Evolutionary conservation across 345 rosid genomes (phyloP).

Genomic region (Citrus trifoliata): DNA sequence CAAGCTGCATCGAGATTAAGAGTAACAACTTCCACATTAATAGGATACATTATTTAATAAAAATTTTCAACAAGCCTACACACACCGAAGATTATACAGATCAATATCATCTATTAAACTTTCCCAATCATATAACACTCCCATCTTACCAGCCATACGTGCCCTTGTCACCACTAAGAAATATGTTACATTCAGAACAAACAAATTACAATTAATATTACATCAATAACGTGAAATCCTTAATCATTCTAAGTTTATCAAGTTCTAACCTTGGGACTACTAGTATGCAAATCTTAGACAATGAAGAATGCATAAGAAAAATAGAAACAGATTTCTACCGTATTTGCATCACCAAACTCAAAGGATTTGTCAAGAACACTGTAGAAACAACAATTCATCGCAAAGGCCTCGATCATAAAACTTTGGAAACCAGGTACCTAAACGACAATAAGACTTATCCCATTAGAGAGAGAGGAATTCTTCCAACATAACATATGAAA

Average conservation of each 20-base stretch:
- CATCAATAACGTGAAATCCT: neutral
- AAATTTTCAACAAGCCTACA: neutral
- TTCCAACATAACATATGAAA: neutral
- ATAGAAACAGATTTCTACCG: slow-evolving; percentile 47
- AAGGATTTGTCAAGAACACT: slow-evolving; percentile 91
- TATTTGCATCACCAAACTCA: slow-evolving; percentile 82
- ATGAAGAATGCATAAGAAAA: neutral
- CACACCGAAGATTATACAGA: neutral
- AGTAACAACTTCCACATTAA: neutral
- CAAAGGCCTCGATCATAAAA: slow-evolving; percentile 67
- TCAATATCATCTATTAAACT: neutral
- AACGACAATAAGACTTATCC: neutral
- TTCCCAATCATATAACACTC: neutral
- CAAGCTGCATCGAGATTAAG: slow-evolving; percentile 45
- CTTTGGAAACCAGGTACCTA: slow-evolving; percentile 88
- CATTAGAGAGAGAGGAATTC: neutral
- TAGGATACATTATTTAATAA: neutral
- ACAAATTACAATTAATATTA: neutral
- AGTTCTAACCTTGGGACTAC: neutral
- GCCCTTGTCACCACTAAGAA: neutral
- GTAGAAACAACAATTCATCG: slow-evolving; percentile 75
- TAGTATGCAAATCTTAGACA: neutral
- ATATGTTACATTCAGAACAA: neutral
- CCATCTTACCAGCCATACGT: neutral
- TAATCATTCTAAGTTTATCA: neutral